phyloP scores from a whole-genome alignment of 306 rosid species.

The Begonia loranthoides region DNA sequence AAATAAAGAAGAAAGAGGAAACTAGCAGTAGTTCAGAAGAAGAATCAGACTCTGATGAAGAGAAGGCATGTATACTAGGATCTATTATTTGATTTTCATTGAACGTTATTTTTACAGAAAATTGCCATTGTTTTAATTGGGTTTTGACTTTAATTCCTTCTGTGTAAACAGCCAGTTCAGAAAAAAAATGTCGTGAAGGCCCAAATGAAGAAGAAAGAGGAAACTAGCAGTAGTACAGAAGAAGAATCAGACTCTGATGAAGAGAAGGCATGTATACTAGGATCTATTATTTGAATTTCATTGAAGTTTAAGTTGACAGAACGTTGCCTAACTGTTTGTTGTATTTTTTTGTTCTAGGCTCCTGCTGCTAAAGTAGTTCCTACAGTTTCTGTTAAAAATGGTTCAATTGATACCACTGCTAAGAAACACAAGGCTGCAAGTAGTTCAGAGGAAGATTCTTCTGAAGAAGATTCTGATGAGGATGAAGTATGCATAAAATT shows the following conservation, averaged over 20 bases:
- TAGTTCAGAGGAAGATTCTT: slow-evolving; percentile 17
- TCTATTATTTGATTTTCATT: not conserved
- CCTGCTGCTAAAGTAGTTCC: slow-evolving; percentile 20
- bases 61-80: slow-evolving; percentile 23
- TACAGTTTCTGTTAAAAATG: slow-evolving; percentile 24
- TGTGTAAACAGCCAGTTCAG: slow-evolving; percentile 19
- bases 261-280: slow-evolving; percentile 7
- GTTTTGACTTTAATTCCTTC: too few relatives aligned
- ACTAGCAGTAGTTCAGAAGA: slow-evolving; percentile 46
- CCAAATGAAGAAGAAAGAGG: slow-evolving; percentile 31
- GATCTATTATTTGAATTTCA: too few relatives aligned
- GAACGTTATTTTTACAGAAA: not conserved
- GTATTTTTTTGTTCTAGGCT: slow-evolving; percentile 10
- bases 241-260: slow-evolving; percentile 42
- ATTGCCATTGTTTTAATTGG: too few relatives aligned
- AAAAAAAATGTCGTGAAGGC: slow-evolving; percentile 37
- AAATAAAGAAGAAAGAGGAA: slow-evolving; percentile 33
- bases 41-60: slow-evolving; percentile 42
- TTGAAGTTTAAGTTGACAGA: too few relatives aligned
- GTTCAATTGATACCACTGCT: slow-evolving; percentile 4
- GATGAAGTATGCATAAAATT: slow-evolving; percentile 25
- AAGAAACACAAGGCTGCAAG: slow-evolving; percentile 17
- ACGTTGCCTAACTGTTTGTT: not conserved
- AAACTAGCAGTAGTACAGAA: slow-evolving; percentile 42
- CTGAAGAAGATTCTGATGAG: slow-evolving; percentile 28